Percentiles rank a stretch among this genome's conserved stretches.
Evolutionary conservation across 2,329 filamentous ascomycete genomes (phyloP).

Genomic region (Exophiala lecanii-corni): DNA sequence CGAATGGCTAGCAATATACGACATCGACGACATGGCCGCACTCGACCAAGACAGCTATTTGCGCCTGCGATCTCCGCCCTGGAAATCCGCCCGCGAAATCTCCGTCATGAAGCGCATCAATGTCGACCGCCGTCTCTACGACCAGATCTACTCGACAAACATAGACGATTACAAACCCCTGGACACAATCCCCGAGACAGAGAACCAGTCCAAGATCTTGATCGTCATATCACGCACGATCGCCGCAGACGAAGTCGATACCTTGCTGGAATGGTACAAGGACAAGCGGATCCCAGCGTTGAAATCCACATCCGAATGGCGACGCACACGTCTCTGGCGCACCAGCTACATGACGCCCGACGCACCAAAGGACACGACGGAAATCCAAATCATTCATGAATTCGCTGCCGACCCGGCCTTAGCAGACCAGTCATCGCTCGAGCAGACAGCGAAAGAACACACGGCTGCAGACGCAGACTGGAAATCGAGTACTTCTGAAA

Average conservation of each 20-base stretch:
- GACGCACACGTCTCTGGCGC: not conserved
- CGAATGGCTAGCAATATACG: conserved; percentile 19
- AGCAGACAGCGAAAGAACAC: not conserved
- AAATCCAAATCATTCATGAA: conserved; percentile 67
- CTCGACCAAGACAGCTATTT: conserved; percentile 68
- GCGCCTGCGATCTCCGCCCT: conserved; percentile 40
- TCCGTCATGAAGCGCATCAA: conserved; percentile 61
- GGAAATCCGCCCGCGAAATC: conserved; percentile 56
- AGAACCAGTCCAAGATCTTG: not conserved
- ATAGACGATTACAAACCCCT: conserved; percentile 29
- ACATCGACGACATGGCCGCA: conserved; percentile 59
- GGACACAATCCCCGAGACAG: not conserved
- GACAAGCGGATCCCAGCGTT: not conserved
- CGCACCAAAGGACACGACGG: conserved; percentile 31
- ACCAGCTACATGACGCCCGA: not conserved
- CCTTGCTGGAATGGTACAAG: not conserved
- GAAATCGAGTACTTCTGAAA: conserved; percentile 38
- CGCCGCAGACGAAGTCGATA: not conserved
- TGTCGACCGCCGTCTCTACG: conserved; percentile 57
- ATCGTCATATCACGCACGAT: not conserved
- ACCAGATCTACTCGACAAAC: conserved; percentile 41
- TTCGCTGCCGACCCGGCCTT: conserved; percentile 64
- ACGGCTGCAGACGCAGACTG: not conserved
- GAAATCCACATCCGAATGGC: not conserved
- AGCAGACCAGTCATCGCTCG: not conserved